These are phyloP conservation scores for Amauroascus verrucosus DNA, from an alignment of 2,329 filamentous ascomycete genomes.

Conservation along the genomic window DNA sequence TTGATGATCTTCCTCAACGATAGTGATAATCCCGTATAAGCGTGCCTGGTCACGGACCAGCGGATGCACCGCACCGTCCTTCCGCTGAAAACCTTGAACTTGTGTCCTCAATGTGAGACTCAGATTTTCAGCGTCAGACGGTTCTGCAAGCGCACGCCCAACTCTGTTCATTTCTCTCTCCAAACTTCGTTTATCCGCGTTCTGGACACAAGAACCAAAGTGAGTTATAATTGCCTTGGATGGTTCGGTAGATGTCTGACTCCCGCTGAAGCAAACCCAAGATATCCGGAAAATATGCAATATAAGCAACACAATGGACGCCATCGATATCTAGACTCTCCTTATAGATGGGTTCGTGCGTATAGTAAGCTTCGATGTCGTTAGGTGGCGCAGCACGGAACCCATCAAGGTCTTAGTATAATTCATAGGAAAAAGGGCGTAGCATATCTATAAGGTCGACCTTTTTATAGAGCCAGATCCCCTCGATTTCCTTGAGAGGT, in stretches of 20 bases:
- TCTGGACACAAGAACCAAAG: neutral
- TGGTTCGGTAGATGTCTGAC: neutral
- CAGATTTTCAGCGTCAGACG: neutral
- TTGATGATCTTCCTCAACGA: neutral
- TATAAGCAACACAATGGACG: neutral
- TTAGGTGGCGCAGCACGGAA: too few species aligned
- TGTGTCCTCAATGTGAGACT: neutral
- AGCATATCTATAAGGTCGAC: neutral
- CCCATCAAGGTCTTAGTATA: too few species aligned
- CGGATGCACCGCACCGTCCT: neutral
- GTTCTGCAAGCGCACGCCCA: neutral
- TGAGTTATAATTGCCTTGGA: neutral
- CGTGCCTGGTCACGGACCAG: neutral
- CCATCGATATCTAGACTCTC: neutral
- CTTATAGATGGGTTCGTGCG: too few species aligned
- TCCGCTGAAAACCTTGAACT: neutral
- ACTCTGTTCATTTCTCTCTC: neutral
- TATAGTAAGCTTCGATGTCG: too few species aligned
- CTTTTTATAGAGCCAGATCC: neutral
- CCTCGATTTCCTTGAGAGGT: neutral
- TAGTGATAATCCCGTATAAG: neutral
- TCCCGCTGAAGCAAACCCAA: neutral
- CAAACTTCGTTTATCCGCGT: neutral
- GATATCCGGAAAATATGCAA: constrained; percentile 2
- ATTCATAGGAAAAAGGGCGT: too few species aligned